These are phyloP conservation scores for Globisporangium irregulare DNA, from an alignment of 352 stramenopile genomes.

Conservation along the genomic window DNA sequence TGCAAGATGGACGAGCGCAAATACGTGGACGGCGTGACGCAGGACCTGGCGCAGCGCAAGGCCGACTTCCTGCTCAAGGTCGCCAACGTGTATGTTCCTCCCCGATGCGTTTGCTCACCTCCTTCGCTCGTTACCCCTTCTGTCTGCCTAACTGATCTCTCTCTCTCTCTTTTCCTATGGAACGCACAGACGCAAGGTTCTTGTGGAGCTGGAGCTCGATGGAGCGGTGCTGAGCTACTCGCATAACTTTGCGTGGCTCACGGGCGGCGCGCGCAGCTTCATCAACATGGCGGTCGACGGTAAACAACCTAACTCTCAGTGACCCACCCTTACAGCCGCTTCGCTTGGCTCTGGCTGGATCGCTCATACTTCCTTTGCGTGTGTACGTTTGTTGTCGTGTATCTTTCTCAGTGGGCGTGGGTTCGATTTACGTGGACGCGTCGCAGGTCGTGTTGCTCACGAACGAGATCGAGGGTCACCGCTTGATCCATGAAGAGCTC, in stretches of 20 bases:
- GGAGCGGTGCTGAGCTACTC: constrained; percentile 52
- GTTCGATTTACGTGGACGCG: constrained; percentile 60
- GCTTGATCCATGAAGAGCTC: constrained; percentile 66
- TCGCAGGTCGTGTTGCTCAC: constrained; percentile 51
- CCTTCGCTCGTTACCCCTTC: not conserved
- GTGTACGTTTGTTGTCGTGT: not conserved
- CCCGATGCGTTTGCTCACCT: not conserved
- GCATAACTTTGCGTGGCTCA: constrained; percentile 74
- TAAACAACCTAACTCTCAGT: not conserved
- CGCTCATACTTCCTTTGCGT: not conserved
- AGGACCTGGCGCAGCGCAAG: constrained; percentile 40
- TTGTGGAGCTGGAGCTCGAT: constrained; percentile 39
- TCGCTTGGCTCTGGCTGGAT: not conserved
- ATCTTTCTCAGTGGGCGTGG: constrained; percentile 35
- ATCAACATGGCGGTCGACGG: constrained; percentile 69
- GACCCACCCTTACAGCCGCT: not conserved
- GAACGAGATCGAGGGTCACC: constrained; percentile 75
- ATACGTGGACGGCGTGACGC: constrained; percentile 52
- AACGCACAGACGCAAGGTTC: constrained; percentile 34
- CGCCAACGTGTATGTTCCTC: constrained; percentile 34
- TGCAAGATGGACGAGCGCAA: constrained; percentile 46
- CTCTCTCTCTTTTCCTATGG: not conserved
- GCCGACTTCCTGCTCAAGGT: constrained; percentile 51
- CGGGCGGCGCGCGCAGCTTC: constrained; percentile 51
- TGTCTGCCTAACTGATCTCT: constrained; percentile 2